phyloP scores from a whole-genome alignment of 164 flowering plant genomes.

The Stephania yunnanensis region DNA sequence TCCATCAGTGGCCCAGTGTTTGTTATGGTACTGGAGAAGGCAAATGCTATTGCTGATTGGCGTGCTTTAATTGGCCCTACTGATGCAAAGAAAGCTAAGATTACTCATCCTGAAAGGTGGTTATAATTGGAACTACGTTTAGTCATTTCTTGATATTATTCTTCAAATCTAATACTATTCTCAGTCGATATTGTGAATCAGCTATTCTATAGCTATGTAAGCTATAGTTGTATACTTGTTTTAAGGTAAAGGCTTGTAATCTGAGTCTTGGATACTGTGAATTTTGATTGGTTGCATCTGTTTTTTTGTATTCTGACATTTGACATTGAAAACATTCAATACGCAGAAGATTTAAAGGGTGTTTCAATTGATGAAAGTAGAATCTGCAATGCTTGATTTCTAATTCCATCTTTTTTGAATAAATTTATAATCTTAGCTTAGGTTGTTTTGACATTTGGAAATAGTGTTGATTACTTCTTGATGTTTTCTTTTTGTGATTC shows the following conservation, averaged over 20 bases:
- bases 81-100: slow-evolving; percentile 70
- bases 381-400: background rate
- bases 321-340: background rate
- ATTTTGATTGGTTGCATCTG: background rate
- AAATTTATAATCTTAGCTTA: too few species aligned
- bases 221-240: background rate
- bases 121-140: background rate
- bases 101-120: slow-evolving; percentile 76
- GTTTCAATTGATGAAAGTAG: background rate
- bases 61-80: slow-evolving; percentile 88
- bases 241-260: background rate
- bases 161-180: too few species aligned
- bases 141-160: too few species aligned
- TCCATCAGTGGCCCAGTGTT: slow-evolving; percentile 64
- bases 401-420: background rate
- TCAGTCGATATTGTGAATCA: background rate
- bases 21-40: slow-evolving; percentile 76
- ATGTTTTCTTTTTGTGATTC: background rate
- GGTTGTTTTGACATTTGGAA: too few species aligned
- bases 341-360: too few species aligned
- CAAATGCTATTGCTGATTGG: slow-evolving; percentile 81
- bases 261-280: background rate
- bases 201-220: background rate
- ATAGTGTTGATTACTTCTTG: too few species aligned
- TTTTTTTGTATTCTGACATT: background rate